A percentile compares a stretch with the other conserved stretches of the same genome.
Conservation (phyloP, 768 basidiomycete species). For the Auricularia cornea region DNA sequence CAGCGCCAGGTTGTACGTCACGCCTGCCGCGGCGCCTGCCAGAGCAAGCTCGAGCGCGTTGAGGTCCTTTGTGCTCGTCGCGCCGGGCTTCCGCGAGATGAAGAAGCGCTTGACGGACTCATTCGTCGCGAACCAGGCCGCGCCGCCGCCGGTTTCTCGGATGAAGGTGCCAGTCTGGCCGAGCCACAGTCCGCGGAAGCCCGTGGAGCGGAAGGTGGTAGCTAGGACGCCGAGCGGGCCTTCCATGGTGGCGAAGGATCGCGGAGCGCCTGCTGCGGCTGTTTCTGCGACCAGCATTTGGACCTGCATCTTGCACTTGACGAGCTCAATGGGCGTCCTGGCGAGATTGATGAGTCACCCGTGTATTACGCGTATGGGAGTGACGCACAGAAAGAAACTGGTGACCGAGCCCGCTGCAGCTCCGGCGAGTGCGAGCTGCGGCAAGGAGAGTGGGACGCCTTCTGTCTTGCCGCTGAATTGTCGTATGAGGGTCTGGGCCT, state of each 20-base stretch:
- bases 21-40: constrained; percentile 80
- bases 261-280: constrained; percentile 11
- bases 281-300: constrained; percentile 57
- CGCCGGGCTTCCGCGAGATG: constrained; percentile 41
- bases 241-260: constrained; percentile 35
- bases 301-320: constrained; percentile 98
- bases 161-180: constrained; percentile 91
- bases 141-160: constrained; percentile 85
- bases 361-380: neutral
- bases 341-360: neutral
- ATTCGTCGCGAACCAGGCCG: constrained; percentile 88
- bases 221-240: constrained; percentile 67
- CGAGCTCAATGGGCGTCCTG: constrained; percentile 88
- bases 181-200: constrained; percentile 87
- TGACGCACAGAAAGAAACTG: constrained; percentile 75
- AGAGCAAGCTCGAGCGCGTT: constrained; percentile 75
- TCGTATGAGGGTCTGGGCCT: constrained; percentile 57
- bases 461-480: constrained; percentile 26
- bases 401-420: constrained; percentile 81
- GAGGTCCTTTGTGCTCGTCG: constrained; percentile 38
- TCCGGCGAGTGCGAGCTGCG: constrained; percentile 71
- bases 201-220: constrained; percentile 54
- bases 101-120: constrained; percentile 64
- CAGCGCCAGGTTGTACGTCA: constrained; percentile 75
- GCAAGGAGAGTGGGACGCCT: constrained; percentile 42